Conservation (phyloP, 176 grass and related monocot genomes). For the Saccharum spontaneum region DNA sequence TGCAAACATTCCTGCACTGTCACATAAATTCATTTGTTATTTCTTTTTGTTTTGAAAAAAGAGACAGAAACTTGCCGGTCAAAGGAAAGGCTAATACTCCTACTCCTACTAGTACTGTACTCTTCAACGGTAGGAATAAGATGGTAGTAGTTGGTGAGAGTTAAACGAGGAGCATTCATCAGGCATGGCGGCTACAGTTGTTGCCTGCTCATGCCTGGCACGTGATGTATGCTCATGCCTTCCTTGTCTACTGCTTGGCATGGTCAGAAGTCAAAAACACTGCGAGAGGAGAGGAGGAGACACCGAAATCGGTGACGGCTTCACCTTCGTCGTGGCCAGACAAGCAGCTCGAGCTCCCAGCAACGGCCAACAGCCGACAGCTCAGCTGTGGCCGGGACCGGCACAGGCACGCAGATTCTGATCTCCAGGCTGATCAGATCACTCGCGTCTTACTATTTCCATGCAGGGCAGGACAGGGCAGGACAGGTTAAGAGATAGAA, state of each 20-base stretch:
- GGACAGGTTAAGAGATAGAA: background rate
- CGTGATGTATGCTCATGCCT: constrained; percentile 24
- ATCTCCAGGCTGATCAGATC: background rate
- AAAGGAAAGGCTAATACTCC: background rate
- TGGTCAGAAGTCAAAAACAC: background rate
- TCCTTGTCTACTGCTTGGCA: background rate
- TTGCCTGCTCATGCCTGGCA: background rate
- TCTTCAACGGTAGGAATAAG: background rate
- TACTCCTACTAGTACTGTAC: background rate
- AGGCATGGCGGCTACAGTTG: constrained; percentile 30
- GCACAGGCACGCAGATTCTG: background rate
- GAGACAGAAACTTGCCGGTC: background rate
- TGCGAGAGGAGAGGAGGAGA: background rate
- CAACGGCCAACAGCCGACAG: background rate
- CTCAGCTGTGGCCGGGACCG: background rate
- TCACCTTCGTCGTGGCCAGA: background rate
- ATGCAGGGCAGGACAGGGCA: background rate
- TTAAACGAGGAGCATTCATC: background rate
- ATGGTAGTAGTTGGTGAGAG: background rate
- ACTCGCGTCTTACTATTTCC: background rate
- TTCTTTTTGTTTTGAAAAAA: background rate
- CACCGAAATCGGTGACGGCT: background rate
- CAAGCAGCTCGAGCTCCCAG: constrained; percentile 23
- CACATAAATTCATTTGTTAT: background rate
- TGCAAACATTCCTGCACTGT: background rate